phyloP scores from a whole-genome alignment of 371 early-diverging fungal species.

The Rhizopus microsporus region DNA sequence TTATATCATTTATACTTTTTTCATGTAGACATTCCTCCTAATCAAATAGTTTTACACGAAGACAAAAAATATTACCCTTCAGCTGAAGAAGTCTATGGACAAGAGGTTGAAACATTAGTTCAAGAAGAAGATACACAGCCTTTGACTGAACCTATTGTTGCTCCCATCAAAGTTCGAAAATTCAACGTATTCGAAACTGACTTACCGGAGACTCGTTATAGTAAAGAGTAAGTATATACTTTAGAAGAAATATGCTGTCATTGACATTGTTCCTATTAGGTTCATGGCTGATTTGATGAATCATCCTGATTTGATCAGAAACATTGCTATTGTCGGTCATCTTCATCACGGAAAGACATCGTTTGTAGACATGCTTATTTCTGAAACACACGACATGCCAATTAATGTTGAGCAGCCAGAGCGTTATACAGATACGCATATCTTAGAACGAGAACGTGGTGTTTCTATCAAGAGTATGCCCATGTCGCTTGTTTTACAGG shows the following conservation, averaged over 20 bases:
- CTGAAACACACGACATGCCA: constrained; percentile 78
- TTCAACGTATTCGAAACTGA: constrained; percentile 85
- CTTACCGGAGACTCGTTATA: constrained; percentile 81
- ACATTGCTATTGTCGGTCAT: constrained; percentile 92
- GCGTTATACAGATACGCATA: constrained; percentile 92
- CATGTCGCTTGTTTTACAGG: constrained; percentile 88
- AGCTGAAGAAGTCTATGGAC: constrained; percentile 96
- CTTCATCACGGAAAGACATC: constrained; percentile 97
- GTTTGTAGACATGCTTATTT: constrained; percentile 90
- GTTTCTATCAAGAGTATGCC: constrained; percentile 92
- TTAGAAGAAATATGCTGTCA: background rate
- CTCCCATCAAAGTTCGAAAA: constrained; percentile 84
- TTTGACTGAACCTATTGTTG: constrained; percentile 93
- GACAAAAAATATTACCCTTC: constrained; percentile 97
- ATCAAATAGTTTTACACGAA: constrained; percentile 92
- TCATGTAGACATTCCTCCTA: constrained; percentile 60
- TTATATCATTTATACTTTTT: background rate
- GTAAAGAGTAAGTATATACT: constrained; percentile 67
- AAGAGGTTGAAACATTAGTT: constrained; percentile 93
- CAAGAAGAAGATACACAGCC: constrained; percentile 98
- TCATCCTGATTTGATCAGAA: constrained; percentile 61
- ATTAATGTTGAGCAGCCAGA: constrained; percentile 64
- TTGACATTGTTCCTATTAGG: background rate
- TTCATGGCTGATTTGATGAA: constrained; percentile 23
- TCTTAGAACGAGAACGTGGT: constrained; percentile 89